Percentiles rank a stretch among this genome's conserved stretches.
phyloP scores from a whole-genome alignment of 306 rosid species.

The Lathyrus aphaca region DNA sequence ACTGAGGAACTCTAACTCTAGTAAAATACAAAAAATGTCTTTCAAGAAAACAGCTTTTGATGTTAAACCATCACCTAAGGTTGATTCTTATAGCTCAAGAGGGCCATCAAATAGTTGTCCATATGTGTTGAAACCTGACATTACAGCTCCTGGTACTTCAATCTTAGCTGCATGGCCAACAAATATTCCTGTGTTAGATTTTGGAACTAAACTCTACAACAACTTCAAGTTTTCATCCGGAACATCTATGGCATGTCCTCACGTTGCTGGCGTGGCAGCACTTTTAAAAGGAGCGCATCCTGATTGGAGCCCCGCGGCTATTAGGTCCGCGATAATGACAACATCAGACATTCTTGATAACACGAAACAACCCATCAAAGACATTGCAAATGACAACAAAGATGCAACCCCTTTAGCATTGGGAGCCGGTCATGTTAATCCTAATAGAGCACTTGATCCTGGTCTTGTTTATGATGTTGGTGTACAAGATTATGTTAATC shows the following conservation, averaged over 20 bases:
- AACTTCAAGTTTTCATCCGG: conserved; percentile 57
- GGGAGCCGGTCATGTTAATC: conserved; percentile 78
- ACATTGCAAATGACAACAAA: conserved; percentile 44
- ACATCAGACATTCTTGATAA: conserved; percentile 60
- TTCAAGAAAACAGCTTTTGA: conserved; percentile 51
- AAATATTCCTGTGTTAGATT: conserved; percentile 16
- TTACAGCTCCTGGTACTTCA: conserved; percentile 69
- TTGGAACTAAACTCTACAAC: conserved; percentile 1
- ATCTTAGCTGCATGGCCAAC: conserved; percentile 82
- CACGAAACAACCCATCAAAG: conserved; percentile 45
- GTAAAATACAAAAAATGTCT: conserved; percentile 50
- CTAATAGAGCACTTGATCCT: conserved; percentile 69
- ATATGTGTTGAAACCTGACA: conserved; percentile 68
- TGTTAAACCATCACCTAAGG: conserved; percentile 56
- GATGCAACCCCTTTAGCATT: conserved; percentile 63
- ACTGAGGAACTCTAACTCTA: conserved; percentile 5
- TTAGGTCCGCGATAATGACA: conserved; percentile 83
- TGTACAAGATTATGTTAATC: conserved; percentile 58
- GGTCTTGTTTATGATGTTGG: conserved; percentile 66
- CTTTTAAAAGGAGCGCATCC: conserved; percentile 55
- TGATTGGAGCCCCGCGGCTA: conserved; percentile 76
- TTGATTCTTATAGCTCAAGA: conserved; percentile 64
- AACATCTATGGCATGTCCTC: conserved; percentile 87
- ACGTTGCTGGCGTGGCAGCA: conserved; percentile 66
- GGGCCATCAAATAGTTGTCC: conserved; percentile 80